Conservation (phyloP, 345 rosid species). For the Pistacia integerrima region DNA sequence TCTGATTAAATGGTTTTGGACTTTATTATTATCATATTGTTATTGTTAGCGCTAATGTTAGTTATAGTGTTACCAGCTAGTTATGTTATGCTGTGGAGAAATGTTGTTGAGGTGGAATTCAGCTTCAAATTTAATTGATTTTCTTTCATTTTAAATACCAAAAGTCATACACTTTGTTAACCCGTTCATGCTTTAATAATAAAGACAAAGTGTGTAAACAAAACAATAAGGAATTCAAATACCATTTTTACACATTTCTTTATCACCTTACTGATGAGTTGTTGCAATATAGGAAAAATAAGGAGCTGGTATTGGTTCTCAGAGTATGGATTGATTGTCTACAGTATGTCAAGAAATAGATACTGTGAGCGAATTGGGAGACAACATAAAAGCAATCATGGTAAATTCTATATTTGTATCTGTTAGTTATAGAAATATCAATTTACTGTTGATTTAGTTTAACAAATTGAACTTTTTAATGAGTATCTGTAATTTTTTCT, state of each 20-base stretch:
- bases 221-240: too few relatives aligned
- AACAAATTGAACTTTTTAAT: background rate
- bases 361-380: conserved; percentile 93
- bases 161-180: background rate
- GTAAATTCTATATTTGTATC: conserved; percentile 35
- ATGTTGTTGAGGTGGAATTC: background rate
- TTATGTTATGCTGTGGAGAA: background rate
- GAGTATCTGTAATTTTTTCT: background rate
- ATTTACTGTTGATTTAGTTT: background rate
- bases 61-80: background rate
- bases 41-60: too few relatives aligned
- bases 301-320: conserved; percentile 99
- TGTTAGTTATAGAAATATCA: background rate
- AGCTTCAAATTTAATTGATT: background rate
- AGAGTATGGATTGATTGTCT: conserved; percentile 77
- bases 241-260: background rate
- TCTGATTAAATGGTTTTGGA: background rate
- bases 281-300: conserved; percentile 63
- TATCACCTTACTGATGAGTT: conserved; percentile 18
- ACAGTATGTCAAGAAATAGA: conserved; percentile 91
- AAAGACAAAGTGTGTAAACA: too few relatives aligned
- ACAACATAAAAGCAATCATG: conserved; percentile 95
- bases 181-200: background rate
- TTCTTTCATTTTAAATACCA: background rate
- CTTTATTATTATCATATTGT: too few relatives aligned